Evolutionary conservation across 352 stramenopile genomes (phyloP).

Genomic region (Phytophthora melonis): DNA sequence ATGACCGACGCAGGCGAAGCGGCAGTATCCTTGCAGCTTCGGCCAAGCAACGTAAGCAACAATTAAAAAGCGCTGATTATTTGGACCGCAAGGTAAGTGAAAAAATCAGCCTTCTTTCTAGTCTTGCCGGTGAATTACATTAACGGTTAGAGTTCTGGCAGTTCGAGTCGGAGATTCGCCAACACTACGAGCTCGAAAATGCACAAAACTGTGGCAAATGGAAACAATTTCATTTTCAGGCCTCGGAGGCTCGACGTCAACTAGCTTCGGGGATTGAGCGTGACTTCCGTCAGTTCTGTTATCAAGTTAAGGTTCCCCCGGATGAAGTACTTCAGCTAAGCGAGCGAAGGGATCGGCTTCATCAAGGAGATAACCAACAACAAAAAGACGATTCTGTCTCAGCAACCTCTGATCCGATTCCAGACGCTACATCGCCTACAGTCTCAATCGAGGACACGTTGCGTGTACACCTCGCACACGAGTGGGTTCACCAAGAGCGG

Average conservation of each 20-base stretch:
- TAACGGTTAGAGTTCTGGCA: conserved; percentile 19
- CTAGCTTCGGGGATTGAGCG: conserved; percentile 42
- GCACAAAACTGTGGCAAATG: conserved; percentile 57
- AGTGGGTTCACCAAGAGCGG: conserved; percentile 71
- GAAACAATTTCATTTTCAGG: conserved; percentile 59
- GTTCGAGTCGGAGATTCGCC: conserved; percentile 66
- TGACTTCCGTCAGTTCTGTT: conserved; percentile 43
- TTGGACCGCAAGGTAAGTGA: conserved; percentile 61
- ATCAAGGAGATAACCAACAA: conserved; percentile 25
- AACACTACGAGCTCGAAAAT: conserved; percentile 67
- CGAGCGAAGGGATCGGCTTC: not conserved
- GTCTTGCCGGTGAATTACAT: not conserved
- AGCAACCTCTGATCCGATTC: not conserved
- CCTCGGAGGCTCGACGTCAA: conserved; percentile 24
- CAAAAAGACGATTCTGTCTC: conserved; percentile 4
- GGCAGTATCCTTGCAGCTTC: conserved; percentile 13
- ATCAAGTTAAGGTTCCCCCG: conserved; percentile 6
- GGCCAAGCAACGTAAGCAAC: conserved; percentile 41
- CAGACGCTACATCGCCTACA: not conserved
- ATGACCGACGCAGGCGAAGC: conserved; percentile 37
- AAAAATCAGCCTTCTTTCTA: not conserved
- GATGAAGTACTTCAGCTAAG: conserved; percentile 4
- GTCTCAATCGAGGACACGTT: conserved; percentile 32
- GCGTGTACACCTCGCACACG: conserved; percentile 38
- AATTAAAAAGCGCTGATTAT: conserved; percentile 51